phyloP scores from a whole-genome alignment of 352 stramenopile species.

The Pythium dissimile region DNA sequence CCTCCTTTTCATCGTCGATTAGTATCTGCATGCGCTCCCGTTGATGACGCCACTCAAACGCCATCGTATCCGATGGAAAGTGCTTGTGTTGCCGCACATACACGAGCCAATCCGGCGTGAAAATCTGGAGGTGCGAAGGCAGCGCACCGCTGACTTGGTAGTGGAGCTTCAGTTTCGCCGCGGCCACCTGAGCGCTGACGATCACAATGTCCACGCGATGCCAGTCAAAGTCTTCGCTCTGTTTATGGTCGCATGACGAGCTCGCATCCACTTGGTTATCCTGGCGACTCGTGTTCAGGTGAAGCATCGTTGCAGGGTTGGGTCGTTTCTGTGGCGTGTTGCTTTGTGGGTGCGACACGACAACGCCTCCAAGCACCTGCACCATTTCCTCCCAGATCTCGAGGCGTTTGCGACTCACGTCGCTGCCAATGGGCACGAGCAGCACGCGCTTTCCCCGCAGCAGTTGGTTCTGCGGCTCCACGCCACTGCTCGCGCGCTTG shows the following conservation, averaged over 20 bases:
- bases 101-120: constrained; percentile 66
- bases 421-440: constrained; percentile 48
- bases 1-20: background rate
- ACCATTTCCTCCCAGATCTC: constrained; percentile 64
- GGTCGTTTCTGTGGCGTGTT: constrained; percentile 10
- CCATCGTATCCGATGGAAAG: constrained; percentile 20
- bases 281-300: constrained; percentile 9
- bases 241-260: background rate
- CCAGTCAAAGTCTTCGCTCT: constrained; percentile 34
- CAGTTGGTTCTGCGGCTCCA: constrained; percentile 18
- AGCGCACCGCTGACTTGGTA: constrained; percentile 30
- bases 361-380: constrained; percentile 39
- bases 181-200: constrained; percentile 41
- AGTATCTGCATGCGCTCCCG: constrained; percentile 6
- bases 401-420: constrained; percentile 65
- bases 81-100: constrained; percentile 44
- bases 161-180: constrained; percentile 26
- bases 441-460: constrained; percentile 41
- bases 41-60: constrained; percentile 39
- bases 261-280: background rate
- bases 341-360: constrained; percentile 24
- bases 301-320: constrained; percentile 2
- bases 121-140: constrained; percentile 35
- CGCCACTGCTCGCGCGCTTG: constrained; percentile 24
- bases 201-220: constrained; percentile 40